phyloP scores from a whole-genome alignment of 352 stramenopile species.

The Saprolegnia parasitica region DNA sequence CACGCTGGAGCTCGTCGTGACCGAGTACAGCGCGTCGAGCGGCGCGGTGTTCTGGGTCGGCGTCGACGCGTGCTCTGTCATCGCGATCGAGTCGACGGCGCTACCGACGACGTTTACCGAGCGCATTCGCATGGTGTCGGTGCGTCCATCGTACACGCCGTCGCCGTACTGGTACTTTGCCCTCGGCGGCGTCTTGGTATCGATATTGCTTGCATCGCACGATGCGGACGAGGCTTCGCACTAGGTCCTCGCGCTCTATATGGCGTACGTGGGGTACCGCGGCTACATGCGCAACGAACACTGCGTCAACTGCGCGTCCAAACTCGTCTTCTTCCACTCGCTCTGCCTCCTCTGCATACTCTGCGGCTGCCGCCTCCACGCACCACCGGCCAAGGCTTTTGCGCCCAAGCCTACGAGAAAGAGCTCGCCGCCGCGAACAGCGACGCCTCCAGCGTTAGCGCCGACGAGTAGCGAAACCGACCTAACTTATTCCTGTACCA shows the following conservation, averaged over 20 bases:
- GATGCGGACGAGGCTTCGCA: conserved; percentile 26
- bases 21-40: conserved; percentile 44
- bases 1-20: conserved; percentile 47
- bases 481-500: background rate
- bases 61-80: conserved; percentile 59
- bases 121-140: conserved; percentile 52
- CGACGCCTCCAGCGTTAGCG: background rate
- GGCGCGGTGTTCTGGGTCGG: conserved; percentile 59
- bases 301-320: conserved; percentile 65
- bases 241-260: conserved; percentile 30
- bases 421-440: background rate
- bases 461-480: background rate
- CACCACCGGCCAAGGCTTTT: conserved; percentile 47
- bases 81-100: conserved; percentile 43
- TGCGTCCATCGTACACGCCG: conserved; percentile 35
- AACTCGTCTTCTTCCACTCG: conserved; percentile 47
- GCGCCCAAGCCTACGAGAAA: background rate
- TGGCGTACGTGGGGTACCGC: conserved; percentile 43
- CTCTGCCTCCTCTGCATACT: conserved; percentile 53
- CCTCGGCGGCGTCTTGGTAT: conserved; percentile 9
- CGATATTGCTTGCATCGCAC: background rate
- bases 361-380: conserved; percentile 49
- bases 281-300: conserved; percentile 42
- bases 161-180: conserved; percentile 38
- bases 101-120: conserved; percentile 48